Conservation (phyloP, 2,329 filamentous ascomycete genomes). For the Pseudogymnoascus sp. region DNA sequence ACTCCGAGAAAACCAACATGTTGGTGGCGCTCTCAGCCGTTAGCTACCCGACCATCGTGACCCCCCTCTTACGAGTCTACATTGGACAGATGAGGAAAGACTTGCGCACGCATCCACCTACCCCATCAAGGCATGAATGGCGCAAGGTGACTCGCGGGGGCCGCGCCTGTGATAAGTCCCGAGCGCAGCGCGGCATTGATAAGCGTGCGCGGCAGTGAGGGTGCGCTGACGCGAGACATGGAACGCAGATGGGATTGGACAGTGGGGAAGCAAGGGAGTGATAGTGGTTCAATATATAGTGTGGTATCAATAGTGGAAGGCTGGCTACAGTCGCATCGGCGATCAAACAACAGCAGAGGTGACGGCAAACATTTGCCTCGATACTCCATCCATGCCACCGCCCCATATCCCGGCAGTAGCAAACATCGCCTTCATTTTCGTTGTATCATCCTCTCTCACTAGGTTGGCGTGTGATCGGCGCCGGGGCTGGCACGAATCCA, state of each 20-base stretch:
- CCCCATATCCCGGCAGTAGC: not conserved
- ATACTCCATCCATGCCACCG: not conserved
- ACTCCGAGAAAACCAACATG: slow-evolving; percentile 4
- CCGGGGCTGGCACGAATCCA: not conserved
- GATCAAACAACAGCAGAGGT: not conserved
- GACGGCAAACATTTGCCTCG: not conserved
- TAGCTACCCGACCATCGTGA: not conserved
- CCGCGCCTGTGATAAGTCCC: not conserved
- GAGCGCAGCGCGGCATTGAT: slow-evolving; percentile 5
- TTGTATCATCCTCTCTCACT: not conserved
- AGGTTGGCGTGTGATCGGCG: not conserved
- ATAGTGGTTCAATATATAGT: not conserved
- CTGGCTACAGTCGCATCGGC: not conserved
- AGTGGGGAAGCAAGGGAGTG: not conserved
- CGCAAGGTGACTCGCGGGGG: not conserved
- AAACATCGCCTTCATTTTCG: not conserved
- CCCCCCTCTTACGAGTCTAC: not conserved
- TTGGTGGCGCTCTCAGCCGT: not conserved
- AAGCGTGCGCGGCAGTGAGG: not conserved
- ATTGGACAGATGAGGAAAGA: not conserved
- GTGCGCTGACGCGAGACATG: not conserved
- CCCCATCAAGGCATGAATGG: not conserved
- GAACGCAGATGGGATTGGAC: not conserved
- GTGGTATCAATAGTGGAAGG: not conserved
- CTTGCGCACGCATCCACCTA: not conserved